These are phyloP conservation scores for Leccinum griseonigrum DNA, from an alignment of 1,284 basidiomycete species.

Conservation along the genomic window DNA sequence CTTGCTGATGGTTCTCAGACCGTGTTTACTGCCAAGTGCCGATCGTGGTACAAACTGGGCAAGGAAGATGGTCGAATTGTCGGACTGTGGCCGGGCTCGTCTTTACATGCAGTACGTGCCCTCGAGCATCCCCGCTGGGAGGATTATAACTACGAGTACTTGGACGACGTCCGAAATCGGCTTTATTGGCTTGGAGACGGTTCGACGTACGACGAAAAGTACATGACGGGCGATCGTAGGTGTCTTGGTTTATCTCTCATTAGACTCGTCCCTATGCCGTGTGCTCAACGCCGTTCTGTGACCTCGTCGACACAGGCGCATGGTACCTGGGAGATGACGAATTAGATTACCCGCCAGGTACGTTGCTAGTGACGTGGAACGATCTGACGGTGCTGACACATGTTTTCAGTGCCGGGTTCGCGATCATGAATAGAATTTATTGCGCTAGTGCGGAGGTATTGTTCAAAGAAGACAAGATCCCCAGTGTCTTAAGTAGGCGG, in stretches of 20 bases:
- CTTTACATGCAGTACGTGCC: constrained; percentile 48
- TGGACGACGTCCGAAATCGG: constrained; percentile 44
- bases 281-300: neutral
- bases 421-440: too few species aligned
- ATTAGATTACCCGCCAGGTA: constrained; percentile 34
- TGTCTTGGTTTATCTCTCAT: constrained; percentile 4
- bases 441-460: too few species aligned
- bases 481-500: too few species aligned
- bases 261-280: neutral
- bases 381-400: neutral
- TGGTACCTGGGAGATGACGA: constrained; percentile 47
- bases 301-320: constrained; percentile 35
- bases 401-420: neutral
- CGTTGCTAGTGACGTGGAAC: neutral
- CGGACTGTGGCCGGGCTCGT: constrained; percentile 61
- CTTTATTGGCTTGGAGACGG: constrained; percentile 63
- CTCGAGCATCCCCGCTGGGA: constrained; percentile 62
- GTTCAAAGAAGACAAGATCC: too few species aligned
- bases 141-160: constrained; percentile 54
- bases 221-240: constrained; percentile 47
- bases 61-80: constrained; percentile 55
- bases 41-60: constrained; percentile 66
- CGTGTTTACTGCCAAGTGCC: constrained; percentile 56
- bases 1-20: constrained; percentile 37
- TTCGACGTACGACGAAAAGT: constrained; percentile 45